Evolutionary conservation across 306 rosid species (phyloP), one percentile per base, ranked within the genome.

Genomic region (Cucurbita ficifolia): DNA sequence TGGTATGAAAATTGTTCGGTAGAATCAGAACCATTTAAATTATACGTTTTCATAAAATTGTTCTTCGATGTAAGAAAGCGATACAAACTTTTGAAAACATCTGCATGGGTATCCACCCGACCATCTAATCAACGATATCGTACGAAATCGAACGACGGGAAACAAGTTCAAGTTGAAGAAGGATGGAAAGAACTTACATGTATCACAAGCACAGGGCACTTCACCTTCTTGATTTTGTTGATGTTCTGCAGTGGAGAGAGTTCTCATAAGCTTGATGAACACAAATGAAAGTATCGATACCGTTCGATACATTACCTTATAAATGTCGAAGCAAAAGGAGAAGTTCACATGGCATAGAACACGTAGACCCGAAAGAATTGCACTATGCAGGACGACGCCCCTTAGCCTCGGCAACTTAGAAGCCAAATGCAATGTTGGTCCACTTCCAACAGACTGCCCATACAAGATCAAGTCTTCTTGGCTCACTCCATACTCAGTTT

Each of bases 361-460:
- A 17, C 96, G 86, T 71, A 95, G 91, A 43, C 99, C 96, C 8
- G 97, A 91, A 79, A 95, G 99, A 80, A 95, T 95, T 60, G 96
- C 99, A 19, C 99, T 91, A 69, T 95, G 97, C 57, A 95, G 82
- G 82, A 95, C 99, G 18, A 95, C 88, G 5, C 99, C 99, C 77
- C 96, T 84, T 75, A 95, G 83, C 80, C 99, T 83, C 1, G 99
- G 97, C 85, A 95, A 79, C 54, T 91, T 95, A 67, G 99, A 78
- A 16, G 99, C 99, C 91, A 95, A 87, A 76, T 95, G 99, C 76
- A 91, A 79, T 22, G 99, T 95, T 14, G 99, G 97, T 55, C 97
- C 99, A 65, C 97, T 95, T 77, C 99, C 99, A 73, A 95, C 96
- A 8, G 99, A 95, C 76, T 91, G 99, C 51, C 99, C 99, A 40